Evolutionary conservation across 1,284 basidiomycete species (phyloP).

Genomic region (Trichosporon ovoides): DNA sequence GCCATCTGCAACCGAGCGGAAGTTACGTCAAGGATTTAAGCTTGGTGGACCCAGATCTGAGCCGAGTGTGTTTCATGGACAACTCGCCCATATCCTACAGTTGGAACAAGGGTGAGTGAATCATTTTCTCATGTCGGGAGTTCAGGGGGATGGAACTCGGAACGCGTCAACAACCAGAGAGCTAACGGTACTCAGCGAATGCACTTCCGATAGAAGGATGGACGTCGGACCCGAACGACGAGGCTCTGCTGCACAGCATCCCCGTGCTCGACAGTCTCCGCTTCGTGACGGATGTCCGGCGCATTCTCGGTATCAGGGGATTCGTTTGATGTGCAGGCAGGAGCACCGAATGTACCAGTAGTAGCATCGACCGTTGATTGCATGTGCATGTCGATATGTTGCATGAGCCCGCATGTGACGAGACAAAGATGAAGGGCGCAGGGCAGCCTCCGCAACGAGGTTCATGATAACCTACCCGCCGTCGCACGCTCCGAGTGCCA

Average conservation of each 20-base stretch:
- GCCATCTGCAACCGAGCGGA: slow-evolving; percentile 83
- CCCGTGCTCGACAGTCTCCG: slow-evolving; percentile 92
- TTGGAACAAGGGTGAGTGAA: slow-evolving; percentile 80
- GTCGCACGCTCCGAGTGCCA: too few species aligned
- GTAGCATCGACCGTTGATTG: too few species aligned
- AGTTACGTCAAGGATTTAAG: slow-evolving; percentile 91
- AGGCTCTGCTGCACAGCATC: slow-evolving; percentile 89
- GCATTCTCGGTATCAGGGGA: slow-evolving; percentile 72
- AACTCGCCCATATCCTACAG: slow-evolving; percentile 93
- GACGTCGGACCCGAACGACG: slow-evolving; percentile 95
- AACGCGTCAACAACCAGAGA: neutral
- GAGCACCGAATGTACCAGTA: neutral
- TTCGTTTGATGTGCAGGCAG: slow-evolving; percentile 28
- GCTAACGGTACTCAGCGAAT: slow-evolving; percentile 62
- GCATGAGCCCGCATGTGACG: too few species aligned
- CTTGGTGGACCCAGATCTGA: slow-evolving; percentile 80
- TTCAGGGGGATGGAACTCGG: neutral
- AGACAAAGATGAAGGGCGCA: too few species aligned
- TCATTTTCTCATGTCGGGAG: too few species aligned
- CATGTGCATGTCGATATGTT: too few species aligned
- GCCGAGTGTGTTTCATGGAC: slow-evolving; percentile 87
- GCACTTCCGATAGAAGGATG: slow-evolving; percentile 98
- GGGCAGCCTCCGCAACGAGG: too few species aligned
- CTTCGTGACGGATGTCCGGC: slow-evolving; percentile 91
- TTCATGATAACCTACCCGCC: too few species aligned